These are phyloP conservation scores for Candida cerambycidarum DNA, from an alignment of 805 yeast genomes.

Conservation along the genomic window DNA sequence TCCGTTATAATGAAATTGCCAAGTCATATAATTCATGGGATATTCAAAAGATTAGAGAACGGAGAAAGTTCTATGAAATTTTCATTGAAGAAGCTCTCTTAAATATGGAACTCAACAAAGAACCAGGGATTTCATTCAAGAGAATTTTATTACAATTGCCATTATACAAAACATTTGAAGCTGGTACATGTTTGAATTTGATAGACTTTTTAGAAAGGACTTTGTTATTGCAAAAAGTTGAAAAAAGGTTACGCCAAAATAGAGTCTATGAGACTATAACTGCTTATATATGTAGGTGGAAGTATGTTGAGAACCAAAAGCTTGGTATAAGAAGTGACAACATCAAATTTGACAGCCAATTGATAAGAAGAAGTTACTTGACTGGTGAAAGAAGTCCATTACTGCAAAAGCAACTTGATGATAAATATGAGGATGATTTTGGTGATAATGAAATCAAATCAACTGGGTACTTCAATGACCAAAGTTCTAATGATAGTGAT, in stretches of 20 bases:
- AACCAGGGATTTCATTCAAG: slow-evolving; percentile 65
- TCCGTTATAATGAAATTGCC: slow-evolving; percentile 55
- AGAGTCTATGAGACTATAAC: slow-evolving; percentile 48
- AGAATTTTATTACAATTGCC: slow-evolving; percentile 67
- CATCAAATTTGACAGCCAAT: slow-evolving; percentile 23
- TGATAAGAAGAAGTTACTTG: slow-evolving; percentile 29
- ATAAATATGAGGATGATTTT: slow-evolving; percentile 12
- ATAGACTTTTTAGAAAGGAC: slow-evolving; percentile 68
- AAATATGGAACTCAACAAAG: slow-evolving; percentile 56
- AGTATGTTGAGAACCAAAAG: slow-evolving; percentile 32
- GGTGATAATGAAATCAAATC: slow-evolving; percentile 13
- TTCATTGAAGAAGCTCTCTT: slow-evolving; percentile 69
- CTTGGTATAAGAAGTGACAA: slow-evolving; percentile 26
- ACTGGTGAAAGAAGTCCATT: slow-evolving; percentile 20
- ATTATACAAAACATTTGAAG: slow-evolving; percentile 72
- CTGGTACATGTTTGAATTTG: slow-evolving; percentile 71
- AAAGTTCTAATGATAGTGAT: no score
- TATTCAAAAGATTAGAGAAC: slow-evolving; percentile 49
- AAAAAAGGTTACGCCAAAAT: slow-evolving; percentile 42
- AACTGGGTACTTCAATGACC: no score
- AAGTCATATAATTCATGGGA: slow-evolving; percentile 54
- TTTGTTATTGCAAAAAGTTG: slow-evolving; percentile 56
- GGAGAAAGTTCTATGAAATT: slow-evolving; percentile 57
- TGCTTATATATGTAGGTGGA: slow-evolving; percentile 49
- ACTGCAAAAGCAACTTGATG: slow-evolving; percentile 12